Base-by-base conservation (phyloP, 148 eudicot genomes). In the Selenicereus undatus region DNA sequence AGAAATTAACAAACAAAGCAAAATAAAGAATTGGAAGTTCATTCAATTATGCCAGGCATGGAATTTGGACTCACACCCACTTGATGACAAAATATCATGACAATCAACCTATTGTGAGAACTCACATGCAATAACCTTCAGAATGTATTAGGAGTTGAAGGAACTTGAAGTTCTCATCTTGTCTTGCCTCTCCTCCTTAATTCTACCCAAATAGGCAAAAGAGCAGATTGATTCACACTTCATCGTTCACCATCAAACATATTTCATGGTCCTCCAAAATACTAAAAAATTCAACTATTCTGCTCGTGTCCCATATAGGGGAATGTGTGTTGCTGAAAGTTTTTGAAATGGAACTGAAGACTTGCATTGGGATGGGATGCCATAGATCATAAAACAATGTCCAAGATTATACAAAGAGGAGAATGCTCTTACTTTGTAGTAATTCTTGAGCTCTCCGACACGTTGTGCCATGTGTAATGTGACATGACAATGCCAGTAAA, bases 391-490 rank as follows among this genome's bases (percentile, higher is more conserved):
- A 74, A 81, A 48, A 32, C 21, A 8, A 54, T n/a, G 45, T 20
- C 26, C 58, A 71, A 24, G 20, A 36, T 54, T 52, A 30, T 20
- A 26, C 26, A 50, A 81, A 30, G 52, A 76, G 27, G 71, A 65
- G 35, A 27, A 71, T 42, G 48, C 45, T 78, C 94, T 83, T 80
- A 95, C 98, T 91, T 93, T 13, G 71, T 66, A 26, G 71, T 66
- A 27, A 66, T 66, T 66, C 71, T 66, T 27, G 96, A 92, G 84
- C 90, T 92, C 83, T 92, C 91, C 11, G 96, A 88, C 50, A 92
- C 96, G 74, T 92, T 92, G 80, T 92, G 93, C 96, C 96, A 92
- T 82, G 96, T 92, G 78, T 92, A 92, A 82, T 92, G 96, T 42
- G 96, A 92, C 96, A 92, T 92, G 78, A 90, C 82, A 83, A 83